Base-by-base conservation (phyloP, 768 basidiomycete species). In the Piloderma croceum region DNA sequence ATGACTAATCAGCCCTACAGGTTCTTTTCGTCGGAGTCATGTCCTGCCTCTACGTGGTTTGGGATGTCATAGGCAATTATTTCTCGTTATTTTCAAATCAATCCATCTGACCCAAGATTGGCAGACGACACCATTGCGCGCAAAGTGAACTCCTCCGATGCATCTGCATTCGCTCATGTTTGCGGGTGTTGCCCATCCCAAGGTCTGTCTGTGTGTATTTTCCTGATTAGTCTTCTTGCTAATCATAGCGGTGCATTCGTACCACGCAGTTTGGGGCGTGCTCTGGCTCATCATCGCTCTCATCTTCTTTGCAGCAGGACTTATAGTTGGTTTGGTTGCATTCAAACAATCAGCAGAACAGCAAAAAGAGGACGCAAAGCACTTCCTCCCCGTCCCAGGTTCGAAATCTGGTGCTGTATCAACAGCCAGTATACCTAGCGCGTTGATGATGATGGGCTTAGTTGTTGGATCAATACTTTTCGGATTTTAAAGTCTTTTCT, bases 101-200 rank as follows among this genome's bases (percentile, higher is more conserved):
- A n/a, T 13, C 5, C 7, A 32, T 27, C 21, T 43, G 22, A 35
- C 7, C 24, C 24, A 18, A 31, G 35, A 39, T 20, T 38, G 31
- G 15, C 51, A 84, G 90, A 90, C 58, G 89, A 91, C 51, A 91
- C 89, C 9, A 76, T 90, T 36, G 76, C 81, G 3, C 71, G 88
- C 34, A 90, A 90, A 59, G 79, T 87, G 45, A 91, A 92, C 50
- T 73, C 74, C n/a, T 88, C 85, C 13, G 91, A 94, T 53, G 91
- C 91, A 1, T 81, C 82, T 3, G 79, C 80, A 7, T 94, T 91
- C 51, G 86, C 91, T 3, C 67, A 80, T 13, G 77, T 89, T 34
- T 92, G 85, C 51, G 89, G 87, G 18, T 92, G 89, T 61, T 90
- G 76, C 55, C 85, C 87, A 13, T 85, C 88, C 4, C 79, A 74